A percentile compares a stretch with the other conserved stretches of the same genome.
These are phyloP conservation scores for Solanum chacoense DNA, from an alignment of 305 asterid species.

Conservation along the genomic window DNA sequence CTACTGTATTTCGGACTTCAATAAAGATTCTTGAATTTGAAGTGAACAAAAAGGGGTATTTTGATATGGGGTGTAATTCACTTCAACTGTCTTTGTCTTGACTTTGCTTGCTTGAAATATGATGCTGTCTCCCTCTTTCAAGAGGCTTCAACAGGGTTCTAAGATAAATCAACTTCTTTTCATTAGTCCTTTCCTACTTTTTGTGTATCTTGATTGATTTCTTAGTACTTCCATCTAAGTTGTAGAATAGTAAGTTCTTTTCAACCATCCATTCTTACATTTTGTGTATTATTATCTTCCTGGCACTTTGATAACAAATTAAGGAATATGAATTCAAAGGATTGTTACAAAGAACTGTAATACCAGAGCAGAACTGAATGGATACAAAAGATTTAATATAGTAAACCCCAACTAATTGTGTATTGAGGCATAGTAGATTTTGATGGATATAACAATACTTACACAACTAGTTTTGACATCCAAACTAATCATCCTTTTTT, in stretches of 20 bases:
- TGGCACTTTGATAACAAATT: not conserved
- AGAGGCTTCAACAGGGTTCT: constrained; percentile 1
- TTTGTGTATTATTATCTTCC: not conserved
- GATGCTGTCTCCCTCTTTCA: constrained; percentile 5
- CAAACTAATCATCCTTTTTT: not conserved
- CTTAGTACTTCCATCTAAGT: not conserved
- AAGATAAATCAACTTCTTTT: not conserved
- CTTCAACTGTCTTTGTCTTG: constrained; percentile 3
- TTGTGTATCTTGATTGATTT: not conserved
- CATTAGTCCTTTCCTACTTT: not conserved
- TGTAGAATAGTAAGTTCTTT: not conserved
- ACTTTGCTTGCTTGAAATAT: constrained; percentile 25
- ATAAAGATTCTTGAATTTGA: constrained; percentile 10
- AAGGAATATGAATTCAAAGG: not conserved
- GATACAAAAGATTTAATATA: not conserved
- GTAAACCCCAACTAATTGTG: not conserved
- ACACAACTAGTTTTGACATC: not conserved
- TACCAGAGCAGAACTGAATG: not conserved
- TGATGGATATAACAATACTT: not conserved
- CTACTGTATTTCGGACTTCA: not conserved
- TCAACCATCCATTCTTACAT: not conserved
- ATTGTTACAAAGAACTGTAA: not conserved
- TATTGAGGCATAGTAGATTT: not conserved
- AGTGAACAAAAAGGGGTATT: constrained; percentile 2
- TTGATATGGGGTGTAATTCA: not conserved